Evolutionary conservation across 1,284 basidiomycete species (phyloP), one percentile per base, ranked within the genome.

Genomic region (Grifola frondosa): DNA sequence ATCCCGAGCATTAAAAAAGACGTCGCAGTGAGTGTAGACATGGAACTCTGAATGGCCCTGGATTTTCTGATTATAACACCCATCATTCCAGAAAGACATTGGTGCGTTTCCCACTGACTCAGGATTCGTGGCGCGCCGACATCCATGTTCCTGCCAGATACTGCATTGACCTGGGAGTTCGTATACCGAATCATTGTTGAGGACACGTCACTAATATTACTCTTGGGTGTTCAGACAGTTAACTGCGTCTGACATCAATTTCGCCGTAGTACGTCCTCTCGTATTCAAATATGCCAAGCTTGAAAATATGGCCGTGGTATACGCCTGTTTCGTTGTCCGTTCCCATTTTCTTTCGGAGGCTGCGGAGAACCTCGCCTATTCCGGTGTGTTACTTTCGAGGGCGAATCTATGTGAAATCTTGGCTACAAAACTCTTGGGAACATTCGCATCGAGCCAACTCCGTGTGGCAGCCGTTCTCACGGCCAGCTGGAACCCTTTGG

Each of bases 171-270:
- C 42, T 93, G 90, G 91, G 89, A 91, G 83, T 80, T 42, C 45
- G 57, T 53, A 17, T 42, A 13, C 6, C 7, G 21, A 36, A 21
- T n/a, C 23, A 26, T 20, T n/a, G n/a, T n/a, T n/a, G n/a, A n/a
- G n/a, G 1, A 16, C 21, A 29, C 4, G 26, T 31, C 32, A 34
- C 26, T 24, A 24, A 12, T 30, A 16, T 26, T 23, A 40, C 23
- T 10, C 28, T 45, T 23, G 31, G 37, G 11, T 20, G 13, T 9
- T 5, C 48, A 88, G 84, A 12, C 87, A 91, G 58, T 72, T 91
- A 40, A 85, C 81, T 12, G 85, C 89, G 1, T 82, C 90, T 2
- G 88, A 92, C 54, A 78, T 95, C 66, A 89, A 91, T 59, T 91
- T 91, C 55, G 77, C 86, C 6, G 71, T 93, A 40, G 80, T 93